Base-by-base conservation (phyloP, 2,329 filamentous ascomycete genomes). In the Thelonectria discophora region DNA sequence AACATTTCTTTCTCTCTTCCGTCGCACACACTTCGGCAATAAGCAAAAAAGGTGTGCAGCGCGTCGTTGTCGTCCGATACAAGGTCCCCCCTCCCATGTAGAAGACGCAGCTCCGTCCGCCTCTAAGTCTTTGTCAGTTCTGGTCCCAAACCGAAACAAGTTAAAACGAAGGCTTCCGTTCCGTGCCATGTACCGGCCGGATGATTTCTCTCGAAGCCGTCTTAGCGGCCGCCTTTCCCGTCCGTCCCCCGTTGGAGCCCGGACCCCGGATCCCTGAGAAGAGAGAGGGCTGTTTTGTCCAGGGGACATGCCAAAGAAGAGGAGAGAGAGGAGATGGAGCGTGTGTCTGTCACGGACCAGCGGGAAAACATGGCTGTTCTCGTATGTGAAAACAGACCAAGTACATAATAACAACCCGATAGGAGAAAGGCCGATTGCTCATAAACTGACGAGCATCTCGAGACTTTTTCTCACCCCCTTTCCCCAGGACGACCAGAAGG, bases 211-310 rank as follows among this genome's bases (percentile, higher is more conserved):
- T 45, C 17, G 17, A 27, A 47, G 43, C 51, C 60, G 56, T 56
- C 39, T 52, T 65, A 65, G 64, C 59, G 64, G 56, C 56, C 62
- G 59, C 56, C 37, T 51, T 53, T 60, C 60, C 60, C 55, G 54
- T 49, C 60, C 51, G 54, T 49, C 57, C 64, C 62, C 53, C 55
- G 60, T 34, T 58, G 32, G 40, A 54, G 34, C 64, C 58, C 48
- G 62, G 63, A 49, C n/a, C 17, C 18, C 24, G 24, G 24, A 24
- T 24, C 24, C 24, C 24, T 4, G 24, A 24, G 24, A 24, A 7
- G 7, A 24, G 24, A 24, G 7, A 24, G 24, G 24, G 24, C 24
- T 24, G 24, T 24, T 24, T 7, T 24, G 24, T 4, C 24, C 24
- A 24, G 24, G 24, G 24, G 24, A n/a, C n/a, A n/a, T n/a, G n/a